Percentiles rank a stretch among this genome's conserved stretches.
These are phyloP conservation scores for Penicillium sp. DNA, from an alignment of 2,329 filamentous ascomycete species.

Conservation along the genomic window DNA sequence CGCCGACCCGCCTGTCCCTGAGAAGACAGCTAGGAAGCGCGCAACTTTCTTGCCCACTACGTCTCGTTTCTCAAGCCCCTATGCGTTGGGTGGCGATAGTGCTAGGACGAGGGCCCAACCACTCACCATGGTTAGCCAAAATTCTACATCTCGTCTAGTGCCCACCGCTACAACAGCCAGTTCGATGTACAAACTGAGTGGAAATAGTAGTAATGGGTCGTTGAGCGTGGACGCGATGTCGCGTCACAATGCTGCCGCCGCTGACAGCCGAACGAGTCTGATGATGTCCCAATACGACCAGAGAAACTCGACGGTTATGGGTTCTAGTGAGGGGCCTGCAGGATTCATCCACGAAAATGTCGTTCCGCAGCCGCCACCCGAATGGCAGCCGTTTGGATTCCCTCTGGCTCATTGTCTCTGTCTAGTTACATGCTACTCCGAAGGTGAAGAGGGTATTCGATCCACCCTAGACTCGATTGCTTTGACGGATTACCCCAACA, in stretches of 20 bases:
- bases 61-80: conserved; percentile 89
- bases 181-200: conserved; percentile 63
- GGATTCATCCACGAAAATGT: conserved; percentile 97
- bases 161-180: conserved; percentile 46
- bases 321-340: conserved; percentile 72
- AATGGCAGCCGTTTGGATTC: conserved; percentile 97
- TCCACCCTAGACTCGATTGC: conserved; percentile 95
- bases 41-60: conserved; percentile 88
- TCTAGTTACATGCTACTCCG: conserved; percentile 93
- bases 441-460: conserved; percentile 86
- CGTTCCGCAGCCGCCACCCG: conserved; percentile 89
- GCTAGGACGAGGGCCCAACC: conserved; percentile 47
- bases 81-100: conserved; percentile 63
- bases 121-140: conserved; percentile 92
- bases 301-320: conserved; percentile 54
- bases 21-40: conserved; percentile 69
- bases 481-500: conserved; percentile 98
- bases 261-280: conserved; percentile 54
- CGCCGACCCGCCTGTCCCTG: conserved; percentile 67
- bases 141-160: conserved; percentile 67
- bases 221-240: conserved; percentile 44
- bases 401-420: conserved; percentile 92
- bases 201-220: conserved; percentile 55
- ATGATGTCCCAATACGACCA: conserved; percentile 52
- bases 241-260: conserved; percentile 32